Evolutionary conservation across 305 asterid genomes (phyloP), one percentile per base, ranked within the genome.

Genomic region (Solanum hybrid): DNA sequence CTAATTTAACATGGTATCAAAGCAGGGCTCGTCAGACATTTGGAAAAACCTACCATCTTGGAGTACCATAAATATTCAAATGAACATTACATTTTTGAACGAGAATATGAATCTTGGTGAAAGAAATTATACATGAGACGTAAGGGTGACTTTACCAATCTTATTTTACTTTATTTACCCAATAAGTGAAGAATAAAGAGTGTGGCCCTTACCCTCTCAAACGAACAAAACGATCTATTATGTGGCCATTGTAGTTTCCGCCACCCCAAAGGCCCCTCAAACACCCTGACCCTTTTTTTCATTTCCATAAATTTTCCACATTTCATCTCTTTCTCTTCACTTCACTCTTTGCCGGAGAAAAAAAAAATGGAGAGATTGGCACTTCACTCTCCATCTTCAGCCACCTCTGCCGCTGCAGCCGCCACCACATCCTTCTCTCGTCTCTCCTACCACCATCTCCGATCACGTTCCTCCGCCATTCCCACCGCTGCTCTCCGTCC

Each of bases 311-410:
- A 16, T n/a, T 64, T 12, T 8, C 77, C 89, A 81, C 89, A 42
- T 35, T 88, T 24, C 86, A 22, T 79, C 16, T 4, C 10, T 71
- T 22, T 51, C 79, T 16, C 27, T n/a, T 80, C 82, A 85, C n/a
- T 46, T 38, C 88, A 85, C 87, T 86, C 34, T 13, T 27, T 13
- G 10, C 32, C 34, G 17, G 38, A 10, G 69, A 56, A 56, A 46
- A 66, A 20, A n/a, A 66, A 20, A 84, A 95, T 96, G 98, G 97
- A 94, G 96, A 93, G 97, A 90, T 69, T 93, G 88, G 95, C 94
- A 69, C 89, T 96, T 89, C 92, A 77, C 93, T 93, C 95, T 88
- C 92, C 96, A 86, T 88, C 92, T 89, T 64, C 90, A 73, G 90
- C 92, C 88, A 71, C 92, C 90, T 3, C 88, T 34, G 80, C 95